Base-by-base conservation (phyloP, 306 rosid genomes). In the Potentilla sterilis region DNA sequence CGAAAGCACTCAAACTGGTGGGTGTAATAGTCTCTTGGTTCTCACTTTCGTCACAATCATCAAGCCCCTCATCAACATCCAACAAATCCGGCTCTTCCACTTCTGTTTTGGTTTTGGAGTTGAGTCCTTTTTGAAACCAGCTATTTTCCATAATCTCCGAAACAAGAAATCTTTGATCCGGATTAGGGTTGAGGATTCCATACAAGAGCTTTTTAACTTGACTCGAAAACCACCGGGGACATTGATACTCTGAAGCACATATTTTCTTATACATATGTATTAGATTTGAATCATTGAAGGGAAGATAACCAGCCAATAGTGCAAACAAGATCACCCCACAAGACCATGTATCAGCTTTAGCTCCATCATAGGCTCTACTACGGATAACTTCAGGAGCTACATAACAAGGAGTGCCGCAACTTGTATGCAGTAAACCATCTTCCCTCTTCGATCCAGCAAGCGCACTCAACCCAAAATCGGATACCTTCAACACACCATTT, bases 271-370 rank as follows among this genome's bases (percentile, higher is more conserved):
- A 88, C 88, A 84, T 38, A 32, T 66, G 77, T 2, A 84, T 80
- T 76, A 86, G 47, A 79, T 88, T 88, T 10, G 77, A 2, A 51
- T 81, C 85, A 62, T 71, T 68, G 21, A 88, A 88, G 44, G 90
- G 90, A 0, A 74, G 64, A 66, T 79, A 84, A 70, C 88, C 90
- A 22, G 92, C 92, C 59, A 86, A 67, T 28, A 88, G 79, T 40
- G 79, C 86, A 74, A 75, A 86, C 13, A 88, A 81, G 44, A 88
- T 87, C 28, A 88, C 90, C 10, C 88, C 92, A 80, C 87, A 86
- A 19, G 90, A 88, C 92, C 90, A 88, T 55, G 85, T 76, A 73
- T 88, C 92, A 18, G 88, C 89, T 82, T 82, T 88, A 1, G 84
- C 82, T 37, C 92, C 92, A 81, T 88, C 92, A 78, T 88, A 88